Conservation (phyloP, 2,329 filamentous ascomycete genomes). For the Exophiala sp. region DNA sequence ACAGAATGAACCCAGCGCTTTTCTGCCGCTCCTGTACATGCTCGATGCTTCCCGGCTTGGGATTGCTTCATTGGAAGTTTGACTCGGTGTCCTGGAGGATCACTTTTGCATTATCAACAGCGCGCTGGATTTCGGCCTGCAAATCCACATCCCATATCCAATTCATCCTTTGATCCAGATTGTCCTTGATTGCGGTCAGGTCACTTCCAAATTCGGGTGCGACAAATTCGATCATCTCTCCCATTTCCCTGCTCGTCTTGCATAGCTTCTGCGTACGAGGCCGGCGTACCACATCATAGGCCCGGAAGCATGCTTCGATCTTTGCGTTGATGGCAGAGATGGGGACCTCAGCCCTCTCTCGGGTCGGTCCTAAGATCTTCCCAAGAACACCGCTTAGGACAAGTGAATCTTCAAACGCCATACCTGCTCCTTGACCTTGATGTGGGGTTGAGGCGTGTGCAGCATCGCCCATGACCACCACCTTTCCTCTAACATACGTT, state of each 20-base stretch:
- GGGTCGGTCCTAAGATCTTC: not conserved
- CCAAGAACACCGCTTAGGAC: conserved; percentile 21
- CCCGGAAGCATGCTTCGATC: conserved; percentile 1
- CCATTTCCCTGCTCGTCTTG: conserved; percentile 1
- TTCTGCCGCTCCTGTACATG: too few species aligned
- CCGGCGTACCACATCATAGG: not conserved
- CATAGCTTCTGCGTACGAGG: not conserved
- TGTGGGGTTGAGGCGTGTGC: conserved; percentile 41
- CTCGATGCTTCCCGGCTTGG: too few species aligned
- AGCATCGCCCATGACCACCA: conserved; percentile 38
- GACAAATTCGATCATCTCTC: not conserved
- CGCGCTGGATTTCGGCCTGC: not conserved
- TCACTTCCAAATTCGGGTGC: not conserved
- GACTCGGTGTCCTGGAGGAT: not conserved
- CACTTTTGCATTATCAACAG: not conserved
- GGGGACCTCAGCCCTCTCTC: not conserved
- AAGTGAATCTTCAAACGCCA: conserved; percentile 33
- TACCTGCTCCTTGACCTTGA: conserved; percentile 36
- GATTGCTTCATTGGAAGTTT: too few species aligned
- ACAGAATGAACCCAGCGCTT: too few species aligned
- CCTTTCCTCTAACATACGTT: conserved; percentile 32
- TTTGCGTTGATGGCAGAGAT: not conserved
- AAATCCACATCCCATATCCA: conserved; percentile 6
- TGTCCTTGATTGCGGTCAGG: not conserved
- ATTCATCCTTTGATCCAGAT: conserved; percentile 2